A percentile compares a stretch with the other conserved stretches of the same genome.
Evolutionary conservation across 2,329 filamentous ascomycete genomes (phyloP).

Genomic region (Microsporum audouinii): DNA sequence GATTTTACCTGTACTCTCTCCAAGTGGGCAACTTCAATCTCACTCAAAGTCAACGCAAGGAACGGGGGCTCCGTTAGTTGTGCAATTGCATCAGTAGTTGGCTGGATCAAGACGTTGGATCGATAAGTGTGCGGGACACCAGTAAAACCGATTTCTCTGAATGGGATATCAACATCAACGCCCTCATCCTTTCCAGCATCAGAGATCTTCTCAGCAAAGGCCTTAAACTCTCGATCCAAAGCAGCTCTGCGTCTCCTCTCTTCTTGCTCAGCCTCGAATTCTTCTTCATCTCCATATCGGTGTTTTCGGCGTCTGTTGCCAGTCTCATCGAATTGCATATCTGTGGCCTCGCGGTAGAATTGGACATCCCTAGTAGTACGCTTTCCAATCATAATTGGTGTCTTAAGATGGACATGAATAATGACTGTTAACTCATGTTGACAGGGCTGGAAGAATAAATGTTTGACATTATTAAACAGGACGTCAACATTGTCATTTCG

Average conservation of each 20-base stretch:
- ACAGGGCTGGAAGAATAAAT: conserved; percentile 97
- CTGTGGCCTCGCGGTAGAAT: conserved; percentile 94
- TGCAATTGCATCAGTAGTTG: conserved; percentile 91
- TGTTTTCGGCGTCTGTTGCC: conserved; percentile 97
- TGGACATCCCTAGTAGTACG: conserved; percentile 99
- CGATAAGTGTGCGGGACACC: conserved; percentile 71
- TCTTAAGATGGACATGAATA: conserved; percentile 95
- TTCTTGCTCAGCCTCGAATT: conserved; percentile 97
- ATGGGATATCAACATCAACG: conserved; percentile 89
- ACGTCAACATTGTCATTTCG: conserved; percentile 81
- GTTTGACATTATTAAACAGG: conserved; percentile 95
- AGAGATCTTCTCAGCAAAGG: conserved; percentile 92
- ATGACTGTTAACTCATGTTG: conserved; percentile 94
- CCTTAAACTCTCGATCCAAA: conserved; percentile 89
- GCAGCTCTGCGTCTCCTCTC: conserved; percentile 83
- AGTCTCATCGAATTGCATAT: conserved; percentile 97
- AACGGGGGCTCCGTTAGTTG: conserved; percentile 96
- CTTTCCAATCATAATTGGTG: conserved; percentile 95
- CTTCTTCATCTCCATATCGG: conserved; percentile 93
- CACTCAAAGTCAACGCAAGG: conserved; percentile 85
- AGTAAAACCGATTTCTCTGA: conserved; percentile 91
- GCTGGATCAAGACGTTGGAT: conserved; percentile 89
- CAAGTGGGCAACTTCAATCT: conserved; percentile 91
- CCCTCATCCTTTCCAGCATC: conserved; percentile 86
- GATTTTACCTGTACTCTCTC: conserved; percentile 62